Evolutionary conservation across 345 rosid genomes (phyloP).

Genomic region (Pugionium dolabratum): DNA sequence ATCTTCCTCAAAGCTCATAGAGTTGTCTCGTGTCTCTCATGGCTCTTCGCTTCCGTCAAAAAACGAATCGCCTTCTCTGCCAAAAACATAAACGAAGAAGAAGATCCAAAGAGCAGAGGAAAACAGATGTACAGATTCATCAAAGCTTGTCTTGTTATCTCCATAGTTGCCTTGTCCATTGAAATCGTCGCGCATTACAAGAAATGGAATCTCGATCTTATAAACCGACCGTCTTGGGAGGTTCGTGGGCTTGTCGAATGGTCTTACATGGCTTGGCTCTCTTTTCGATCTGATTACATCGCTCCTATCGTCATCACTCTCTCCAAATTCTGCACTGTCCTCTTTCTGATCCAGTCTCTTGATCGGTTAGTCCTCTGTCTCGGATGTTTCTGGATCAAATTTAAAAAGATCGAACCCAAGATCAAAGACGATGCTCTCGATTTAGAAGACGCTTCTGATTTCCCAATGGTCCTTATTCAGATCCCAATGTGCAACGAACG

Average conservation of each 20-base stretch:
- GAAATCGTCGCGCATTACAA: slow-evolving; percentile 72
- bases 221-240: slow-evolving; percentile 60
- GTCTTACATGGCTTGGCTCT: slow-evolving; percentile 76
- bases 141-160: slow-evolving; percentile 62
- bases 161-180: slow-evolving; percentile 57
- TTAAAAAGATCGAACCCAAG: slow-evolving; percentile 62
- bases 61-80: slow-evolving; percentile 58
- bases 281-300: slow-evolving; percentile 68
- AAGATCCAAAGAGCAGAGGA: slow-evolving; percentile 65
- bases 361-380: slow-evolving; percentile 74
- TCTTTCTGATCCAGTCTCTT: slow-evolving; percentile 84
- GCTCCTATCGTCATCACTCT: slow-evolving; percentile 66
- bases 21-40: slow-evolving; percentile 57
- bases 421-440: slow-evolving; percentile 52
- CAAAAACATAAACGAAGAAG: slow-evolving; percentile 45
- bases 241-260: slow-evolving; percentile 69
- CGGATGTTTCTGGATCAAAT: slow-evolving; percentile 90
- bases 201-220: slow-evolving; percentile 69
- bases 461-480: slow-evolving; percentile 93
- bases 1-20: slow-evolving; percentile 71
- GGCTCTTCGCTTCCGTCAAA: slow-evolving; percentile 56
- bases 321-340: slow-evolving; percentile 66
- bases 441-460: slow-evolving; percentile 56
- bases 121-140: slow-evolving; percentile 65
- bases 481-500: slow-evolving; percentile 97